phyloP scores from a whole-genome alignment of 768 basidiomycete species.

The Lyophyllum semitale region DNA sequence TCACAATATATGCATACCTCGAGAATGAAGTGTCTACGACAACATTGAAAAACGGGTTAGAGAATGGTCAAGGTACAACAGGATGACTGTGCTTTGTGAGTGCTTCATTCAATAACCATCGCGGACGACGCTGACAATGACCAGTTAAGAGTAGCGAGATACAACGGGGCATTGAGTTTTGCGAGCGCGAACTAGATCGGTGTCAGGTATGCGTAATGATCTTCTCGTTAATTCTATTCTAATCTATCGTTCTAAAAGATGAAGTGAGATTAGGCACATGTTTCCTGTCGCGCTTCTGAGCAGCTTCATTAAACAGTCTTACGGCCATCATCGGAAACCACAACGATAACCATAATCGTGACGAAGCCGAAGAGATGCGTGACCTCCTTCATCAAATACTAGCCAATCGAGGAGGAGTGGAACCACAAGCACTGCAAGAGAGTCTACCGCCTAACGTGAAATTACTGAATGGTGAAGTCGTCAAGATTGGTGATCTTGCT shows the following conservation, averaged over 20 bases:
- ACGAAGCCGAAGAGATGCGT: constrained; percentile 29
- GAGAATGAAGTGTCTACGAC: constrained; percentile 37
- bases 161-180: constrained; percentile 43
- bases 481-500: constrained; percentile 35
- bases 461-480: constrained; percentile 52
- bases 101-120: neutral
- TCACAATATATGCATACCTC: neutral
- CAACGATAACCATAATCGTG: constrained; percentile 28
- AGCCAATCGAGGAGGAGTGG: constrained; percentile 34
- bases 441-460: constrained; percentile 52
- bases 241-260: constrained; percentile 17
- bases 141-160: constrained; percentile 50
- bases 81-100: constrained; percentile 41
- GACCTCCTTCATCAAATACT: constrained; percentile 43
- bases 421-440: constrained; percentile 28
- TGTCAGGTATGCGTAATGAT: constrained; percentile 40
- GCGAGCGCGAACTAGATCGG: constrained; percentile 40
- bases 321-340: constrained; percentile 31
- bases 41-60: constrained; percentile 38
- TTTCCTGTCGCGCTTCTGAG: neutral
- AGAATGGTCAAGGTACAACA: constrained; percentile 40
- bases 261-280: constrained; percentile 17
- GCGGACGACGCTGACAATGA: neutral
- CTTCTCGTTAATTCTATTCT: neutral
- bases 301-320: constrained; percentile 17